Evolutionary conservation across 352 stramenopile genomes (phyloP).

Genomic region (Globisporangium heterothallicum): DNA sequence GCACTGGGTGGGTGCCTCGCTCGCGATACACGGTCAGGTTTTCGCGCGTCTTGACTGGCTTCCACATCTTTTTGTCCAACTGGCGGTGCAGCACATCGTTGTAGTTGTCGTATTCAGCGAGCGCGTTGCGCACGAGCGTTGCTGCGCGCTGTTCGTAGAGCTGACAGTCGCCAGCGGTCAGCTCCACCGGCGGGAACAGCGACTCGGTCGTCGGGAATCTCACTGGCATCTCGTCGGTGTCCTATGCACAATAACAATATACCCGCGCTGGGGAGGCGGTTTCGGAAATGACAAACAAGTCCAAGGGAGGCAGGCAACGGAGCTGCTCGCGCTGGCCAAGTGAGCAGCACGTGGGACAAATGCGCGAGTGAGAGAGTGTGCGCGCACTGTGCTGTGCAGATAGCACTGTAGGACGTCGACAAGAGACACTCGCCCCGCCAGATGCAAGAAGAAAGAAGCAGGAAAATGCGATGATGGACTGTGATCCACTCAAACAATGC

Average conservation of each 20-base stretch:
- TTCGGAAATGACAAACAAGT: background rate
- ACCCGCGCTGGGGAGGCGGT: too few species aligned
- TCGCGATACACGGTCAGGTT: conserved; percentile 17
- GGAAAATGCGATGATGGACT: too few species aligned
- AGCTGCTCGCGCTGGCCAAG: too few species aligned
- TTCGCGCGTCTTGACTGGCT: conserved; percentile 21
- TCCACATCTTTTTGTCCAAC: conserved; percentile 24
- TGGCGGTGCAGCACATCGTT: conserved; percentile 11
- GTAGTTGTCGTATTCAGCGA: conserved; percentile 26
- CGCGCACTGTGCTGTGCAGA: too few species aligned
- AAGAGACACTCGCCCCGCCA: too few species aligned
- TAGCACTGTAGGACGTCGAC: too few species aligned
- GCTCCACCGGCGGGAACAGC: conserved; percentile 22
- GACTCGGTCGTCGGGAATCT: conserved; percentile 18
- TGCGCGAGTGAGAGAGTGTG: too few species aligned
- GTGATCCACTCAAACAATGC: too few species aligned
- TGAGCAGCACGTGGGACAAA: too few species aligned
- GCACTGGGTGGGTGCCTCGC: background rate
- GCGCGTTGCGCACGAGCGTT: conserved; percentile 23
- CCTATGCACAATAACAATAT: too few species aligned
- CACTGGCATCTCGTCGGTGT: conserved; percentile 10
- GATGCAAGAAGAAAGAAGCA: too few species aligned
- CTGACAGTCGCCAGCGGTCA: conserved; percentile 24
- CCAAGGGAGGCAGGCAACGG: too few species aligned
- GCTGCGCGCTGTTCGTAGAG: conserved; percentile 25